Evolutionary conservation across 2,329 filamentous ascomycete genomes (phyloP).

Genomic region (Monosporascus sp.): DNA sequence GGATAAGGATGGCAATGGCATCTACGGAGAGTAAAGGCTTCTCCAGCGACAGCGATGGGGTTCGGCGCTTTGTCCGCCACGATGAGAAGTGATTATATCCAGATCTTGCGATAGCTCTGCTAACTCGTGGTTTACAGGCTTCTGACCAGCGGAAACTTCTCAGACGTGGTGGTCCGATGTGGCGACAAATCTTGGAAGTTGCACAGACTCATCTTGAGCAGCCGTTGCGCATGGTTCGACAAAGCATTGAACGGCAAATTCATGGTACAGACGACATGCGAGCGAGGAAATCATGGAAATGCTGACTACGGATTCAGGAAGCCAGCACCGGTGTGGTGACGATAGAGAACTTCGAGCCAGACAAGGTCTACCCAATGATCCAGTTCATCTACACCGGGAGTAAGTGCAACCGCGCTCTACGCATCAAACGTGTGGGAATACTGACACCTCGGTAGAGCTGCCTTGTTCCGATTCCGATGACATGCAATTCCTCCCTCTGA

Average conservation of each 20-base stretch:
- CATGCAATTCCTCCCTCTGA: neutral
- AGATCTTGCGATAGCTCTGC: no score
- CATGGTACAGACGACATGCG: neutral
- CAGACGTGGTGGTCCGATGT: conserved; percentile 18
- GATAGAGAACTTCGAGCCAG: conserved; percentile 15
- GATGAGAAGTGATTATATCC: no score
- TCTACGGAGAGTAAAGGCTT: no score
- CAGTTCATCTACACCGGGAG: conserved; percentile 19
- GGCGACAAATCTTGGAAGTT: conserved; percentile 16
- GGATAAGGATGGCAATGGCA: no score
- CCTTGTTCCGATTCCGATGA: no score
- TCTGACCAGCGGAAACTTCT: conserved; percentile 13
- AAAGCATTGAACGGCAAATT: conserved; percentile 18
- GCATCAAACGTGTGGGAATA: no score
- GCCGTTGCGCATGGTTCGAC: conserved; percentile 20
- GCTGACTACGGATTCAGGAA: conserved; percentile 4
- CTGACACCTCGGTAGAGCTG: no score
- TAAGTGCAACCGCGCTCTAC: neutral
- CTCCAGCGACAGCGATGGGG: no score
- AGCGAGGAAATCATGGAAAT: neutral
- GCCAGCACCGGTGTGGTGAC: conserved; percentile 12
- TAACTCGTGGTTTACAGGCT: no score
- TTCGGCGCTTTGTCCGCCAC: no score
- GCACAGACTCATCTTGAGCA: conserved; percentile 20
- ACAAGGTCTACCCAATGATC: conserved; percentile 13